Evolutionary conservation across 306 rosid genomes (phyloP), one percentile per base, ranked within the genome.

Genomic region (Trifolium pratense): DNA sequence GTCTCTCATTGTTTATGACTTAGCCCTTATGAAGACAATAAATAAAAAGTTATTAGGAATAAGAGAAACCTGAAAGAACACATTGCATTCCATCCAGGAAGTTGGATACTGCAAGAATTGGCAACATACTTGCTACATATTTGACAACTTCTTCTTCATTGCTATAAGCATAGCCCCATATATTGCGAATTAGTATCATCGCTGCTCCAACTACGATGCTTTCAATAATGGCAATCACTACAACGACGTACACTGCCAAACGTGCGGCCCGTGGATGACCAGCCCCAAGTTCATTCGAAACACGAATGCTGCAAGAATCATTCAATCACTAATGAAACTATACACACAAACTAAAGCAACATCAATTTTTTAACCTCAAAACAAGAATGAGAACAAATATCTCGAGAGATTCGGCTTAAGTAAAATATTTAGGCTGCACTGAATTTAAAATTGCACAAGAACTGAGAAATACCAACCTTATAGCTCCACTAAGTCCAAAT

Each of bases 111-210:
- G 96, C 93, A 32, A 91, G 83, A 74, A 91, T 84, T 20, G 96
- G 96, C 81, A 91, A 26, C 93, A 91, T 80, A 73, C 0, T 25
- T 52, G 90, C 90, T 17, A 89, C 80, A 57, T 88, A 86, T 61
- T 72, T 71, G 66, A 85, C 81, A 66, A 92, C 92, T 82, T 89
- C 87, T 70, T 17, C 52, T 68, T 86, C 92, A 37, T 82, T 81
- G 75, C 90, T 85, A 74, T 85, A 88, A 15, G 90, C 92, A 56
- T 83, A 81, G 48, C 96, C 96, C 93, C 93, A 89, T 29, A 88
- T n/a, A 51, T 86, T 82, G 65, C 92, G 86, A 48, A 88, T 52
- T 46, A 92, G 80, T 20, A 92, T 70, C n/a, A 92, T 11, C 52
- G 74, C 76, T 4, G 60, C 5, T 79, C 87, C 97, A 11, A 86